phyloP scores from a whole-genome alignment of 495 filamentous ascomycete genomes.

The Aspergillus ellipticus region DNA sequence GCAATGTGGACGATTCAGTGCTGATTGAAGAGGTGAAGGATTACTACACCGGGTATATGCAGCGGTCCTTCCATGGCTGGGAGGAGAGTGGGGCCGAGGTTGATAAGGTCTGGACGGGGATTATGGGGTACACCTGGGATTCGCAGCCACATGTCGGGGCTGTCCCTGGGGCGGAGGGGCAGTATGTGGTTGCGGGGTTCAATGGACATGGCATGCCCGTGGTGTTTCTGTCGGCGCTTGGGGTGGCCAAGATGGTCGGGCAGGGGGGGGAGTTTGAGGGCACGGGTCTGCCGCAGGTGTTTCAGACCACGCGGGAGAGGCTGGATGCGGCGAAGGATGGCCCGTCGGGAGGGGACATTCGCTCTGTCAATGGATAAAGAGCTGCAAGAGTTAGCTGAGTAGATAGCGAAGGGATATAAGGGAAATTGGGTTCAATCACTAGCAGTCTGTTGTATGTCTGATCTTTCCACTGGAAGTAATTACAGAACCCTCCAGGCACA shows the following conservation, averaged over 20 bases:
- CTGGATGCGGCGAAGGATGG: neutral
- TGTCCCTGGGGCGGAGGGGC: constrained; percentile 36
- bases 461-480: too few relatives aligned
- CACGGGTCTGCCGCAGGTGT: constrained; percentile 31
- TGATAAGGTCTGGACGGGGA: constrained; percentile 45
- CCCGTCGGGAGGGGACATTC: too few relatives aligned
- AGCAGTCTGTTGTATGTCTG: too few relatives aligned
- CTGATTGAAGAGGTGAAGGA: constrained; percentile 60
- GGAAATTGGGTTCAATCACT: too few relatives aligned
- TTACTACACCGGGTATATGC: constrained; percentile 50
- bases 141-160: constrained; percentile 44
- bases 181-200: constrained; percentile 50
- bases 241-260: constrained; percentile 47
- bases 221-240: constrained; percentile 39
- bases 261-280: constrained; percentile 33
- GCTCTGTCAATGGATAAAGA: too few relatives aligned
- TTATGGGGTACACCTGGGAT: constrained; percentile 44
- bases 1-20: constrained; percentile 41
- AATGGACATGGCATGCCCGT: constrained; percentile 54
- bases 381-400: too few relatives aligned
- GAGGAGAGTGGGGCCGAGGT: constrained; percentile 38
- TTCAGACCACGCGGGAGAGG: constrained; percentile 24
- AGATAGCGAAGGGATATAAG: too few relatives aligned
- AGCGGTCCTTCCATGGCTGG: constrained; percentile 40
- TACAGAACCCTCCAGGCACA: too few relatives aligned